phyloP scores from a whole-genome alignment of 352 stramenopile genomes.

The Phytopythium mirpurense region DNA sequence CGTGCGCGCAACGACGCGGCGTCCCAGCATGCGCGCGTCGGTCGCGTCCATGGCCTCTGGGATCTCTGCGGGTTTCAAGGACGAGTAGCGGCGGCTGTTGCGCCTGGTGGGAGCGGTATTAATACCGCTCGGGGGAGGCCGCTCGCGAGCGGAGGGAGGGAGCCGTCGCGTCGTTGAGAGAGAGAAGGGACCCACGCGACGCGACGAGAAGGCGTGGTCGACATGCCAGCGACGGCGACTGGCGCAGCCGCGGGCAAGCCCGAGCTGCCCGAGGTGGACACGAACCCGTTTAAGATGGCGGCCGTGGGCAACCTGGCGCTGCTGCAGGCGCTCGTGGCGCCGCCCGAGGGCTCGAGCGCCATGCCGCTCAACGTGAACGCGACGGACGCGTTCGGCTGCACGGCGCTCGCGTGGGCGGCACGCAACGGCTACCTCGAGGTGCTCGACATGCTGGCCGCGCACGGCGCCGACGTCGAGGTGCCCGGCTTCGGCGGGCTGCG shows the following conservation, averaged over 20 bases:
- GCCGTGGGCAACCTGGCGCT: constrained; percentile 69
- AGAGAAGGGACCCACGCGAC: no score
- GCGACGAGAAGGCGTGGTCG: background rate
- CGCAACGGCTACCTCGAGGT: constrained; percentile 84
- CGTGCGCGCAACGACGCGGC: background rate
- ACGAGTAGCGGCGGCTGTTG: background rate
- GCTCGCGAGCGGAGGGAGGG: no score
- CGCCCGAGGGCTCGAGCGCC: constrained; percentile 27
- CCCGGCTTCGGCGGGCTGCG: constrained; percentile 75
- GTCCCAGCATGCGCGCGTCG: background rate
- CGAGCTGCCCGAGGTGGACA: constrained; percentile 75
- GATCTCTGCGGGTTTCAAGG: background rate
- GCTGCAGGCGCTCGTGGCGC: constrained; percentile 65
- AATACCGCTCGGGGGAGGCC: no score
- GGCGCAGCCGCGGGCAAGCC: constrained; percentile 33
- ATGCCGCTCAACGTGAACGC: constrained; percentile 67
- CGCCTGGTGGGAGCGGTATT: no score
- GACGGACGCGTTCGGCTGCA: constrained; percentile 81
- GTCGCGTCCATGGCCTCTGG: background rate
- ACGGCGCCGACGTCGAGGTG: constrained; percentile 66
- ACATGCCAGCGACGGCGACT: constrained; percentile 15
- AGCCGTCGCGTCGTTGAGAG: no score
- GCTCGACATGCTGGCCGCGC: constrained; percentile 60
- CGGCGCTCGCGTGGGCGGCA: constrained; percentile 70
- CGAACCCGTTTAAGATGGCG: constrained; percentile 85